These are phyloP conservation scores for Salvia miltiorrhiza DNA, from an alignment of 257 asterid species.

Conservation along the genomic window DNA sequence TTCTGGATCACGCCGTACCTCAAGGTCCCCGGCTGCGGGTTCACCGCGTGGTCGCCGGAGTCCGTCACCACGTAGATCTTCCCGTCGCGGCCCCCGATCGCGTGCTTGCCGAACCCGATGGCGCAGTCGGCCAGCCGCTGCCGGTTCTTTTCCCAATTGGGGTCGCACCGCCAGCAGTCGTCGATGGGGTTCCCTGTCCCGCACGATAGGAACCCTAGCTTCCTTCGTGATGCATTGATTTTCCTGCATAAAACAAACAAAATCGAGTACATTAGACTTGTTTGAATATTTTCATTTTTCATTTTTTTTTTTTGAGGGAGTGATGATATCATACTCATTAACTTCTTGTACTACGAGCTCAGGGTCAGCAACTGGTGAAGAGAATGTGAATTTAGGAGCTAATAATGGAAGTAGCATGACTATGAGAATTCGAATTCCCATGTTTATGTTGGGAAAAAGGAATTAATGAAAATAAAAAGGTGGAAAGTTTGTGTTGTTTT, in stretches of 20 bases:
- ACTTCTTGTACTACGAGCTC: slow-evolving; percentile 70
- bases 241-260: slow-evolving; percentile 44
- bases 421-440: slow-evolving; percentile 37
- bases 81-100: slow-evolving; percentile 79
- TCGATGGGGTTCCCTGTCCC: slow-evolving; percentile 87
- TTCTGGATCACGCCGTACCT: slow-evolving; percentile 69
- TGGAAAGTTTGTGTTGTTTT: background rate
- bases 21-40: slow-evolving; percentile 70
- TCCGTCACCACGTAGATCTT: slow-evolving; percentile 66
- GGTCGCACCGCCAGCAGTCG: slow-evolving; percentile 97
- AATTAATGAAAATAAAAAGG: background rate
- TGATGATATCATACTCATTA: slow-evolving; percentile 45
- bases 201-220: slow-evolving; percentile 63
- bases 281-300: background rate
- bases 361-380: slow-evolving; percentile 65
- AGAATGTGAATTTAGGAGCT: slow-evolving; percentile 33
- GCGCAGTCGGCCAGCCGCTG: slow-evolving; percentile 73
- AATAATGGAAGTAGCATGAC: slow-evolving; percentile 32
- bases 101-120: slow-evolving; percentile 84
- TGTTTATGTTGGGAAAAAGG: slow-evolving; percentile 12
- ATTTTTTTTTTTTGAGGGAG: background rate
- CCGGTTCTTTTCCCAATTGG: slow-evolving; percentile 69
- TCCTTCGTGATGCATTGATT: slow-evolving; percentile 67
- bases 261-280: background rate
- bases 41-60: slow-evolving; percentile 62